Percentiles rank a stretch among this genome's conserved stretches.
Evolutionary conservation across 2,329 filamentous ascomycete genomes (phyloP).

Genomic region (Aspergillus hiratsukae): DNA sequence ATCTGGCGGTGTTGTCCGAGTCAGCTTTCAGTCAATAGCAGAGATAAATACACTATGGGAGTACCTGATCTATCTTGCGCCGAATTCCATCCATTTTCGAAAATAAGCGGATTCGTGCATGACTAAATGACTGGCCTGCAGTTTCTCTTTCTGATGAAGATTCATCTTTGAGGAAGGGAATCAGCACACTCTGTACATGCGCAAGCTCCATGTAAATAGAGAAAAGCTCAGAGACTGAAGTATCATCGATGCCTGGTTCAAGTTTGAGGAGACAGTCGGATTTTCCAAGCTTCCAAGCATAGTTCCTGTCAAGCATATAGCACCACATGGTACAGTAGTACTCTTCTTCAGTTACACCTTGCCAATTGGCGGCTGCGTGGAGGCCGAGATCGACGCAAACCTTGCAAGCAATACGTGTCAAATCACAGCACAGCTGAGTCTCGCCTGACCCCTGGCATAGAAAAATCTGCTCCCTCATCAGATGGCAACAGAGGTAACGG

Average conservation of each 20-base stretch:
- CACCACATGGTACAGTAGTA: constrained; percentile 21
- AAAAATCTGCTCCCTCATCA: constrained; percentile 13
- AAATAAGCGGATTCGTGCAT: constrained; percentile 3
- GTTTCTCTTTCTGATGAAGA: neutral
- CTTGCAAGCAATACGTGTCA: constrained; percentile 17
- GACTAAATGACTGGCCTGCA: neutral
- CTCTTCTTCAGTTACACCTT: constrained; percentile 12
- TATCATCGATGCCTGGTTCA: neutral
- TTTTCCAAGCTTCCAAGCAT: constrained; percentile 17
- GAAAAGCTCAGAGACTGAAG: constrained; percentile 8
- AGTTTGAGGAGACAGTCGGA: constrained; percentile 5
- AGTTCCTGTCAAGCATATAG: constrained; percentile 20
- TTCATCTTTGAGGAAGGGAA: constrained; percentile 7
- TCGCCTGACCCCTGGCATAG: constrained; percentile 20
- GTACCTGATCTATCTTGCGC: constrained; percentile 10
- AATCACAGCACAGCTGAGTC: constrained; percentile 11
- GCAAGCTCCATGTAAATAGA: constrained; percentile 16
- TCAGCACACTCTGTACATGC: constrained; percentile 15
- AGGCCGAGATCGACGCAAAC: constrained; percentile 16
- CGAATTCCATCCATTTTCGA: constrained; percentile 12
- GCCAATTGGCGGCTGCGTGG: neutral
- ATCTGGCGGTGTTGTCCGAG: constrained; percentile 9
- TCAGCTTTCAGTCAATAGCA: neutral
- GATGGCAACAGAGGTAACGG: neutral
- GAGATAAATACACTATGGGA: too few species aligned